These are phyloP conservation scores for Tylopilus plumbeoviolaceoides DNA, from an alignment of 768 basidiomycete species.

Conservation along the genomic window DNA sequence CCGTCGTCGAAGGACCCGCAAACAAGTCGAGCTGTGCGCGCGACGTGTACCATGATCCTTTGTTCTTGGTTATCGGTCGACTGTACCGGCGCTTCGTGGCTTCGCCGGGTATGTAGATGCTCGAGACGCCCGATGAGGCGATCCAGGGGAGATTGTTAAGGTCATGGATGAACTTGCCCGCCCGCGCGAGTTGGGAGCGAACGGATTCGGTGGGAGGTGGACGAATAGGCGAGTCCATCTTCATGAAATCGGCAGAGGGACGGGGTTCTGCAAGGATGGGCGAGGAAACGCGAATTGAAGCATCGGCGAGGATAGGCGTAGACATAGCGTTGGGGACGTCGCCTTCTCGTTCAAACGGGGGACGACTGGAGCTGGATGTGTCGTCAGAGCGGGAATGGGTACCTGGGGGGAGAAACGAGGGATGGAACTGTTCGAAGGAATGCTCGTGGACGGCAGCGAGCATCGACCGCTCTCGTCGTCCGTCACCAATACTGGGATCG, in stretches of 20 bases:
- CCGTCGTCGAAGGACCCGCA: constrained; percentile 31
- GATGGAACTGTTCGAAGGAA: constrained; percentile 17
- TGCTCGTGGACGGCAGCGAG: constrained; percentile 25
- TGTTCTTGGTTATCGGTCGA: constrained; percentile 23
- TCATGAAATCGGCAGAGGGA: constrained; percentile 44
- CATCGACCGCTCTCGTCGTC: constrained; percentile 23
- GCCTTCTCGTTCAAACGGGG: constrained; percentile 18
- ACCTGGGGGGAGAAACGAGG: constrained; percentile 11
- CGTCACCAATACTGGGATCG: constrained; percentile 18
- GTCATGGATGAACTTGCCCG: constrained; percentile 35
- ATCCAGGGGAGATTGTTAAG: constrained; percentile 47
- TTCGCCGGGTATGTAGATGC: constrained; percentile 44
- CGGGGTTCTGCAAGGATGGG: constrained; percentile 40
- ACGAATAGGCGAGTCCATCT: constrained; percentile 44
- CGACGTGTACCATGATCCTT: constrained; percentile 27
- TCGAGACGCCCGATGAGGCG: constrained; percentile 41
- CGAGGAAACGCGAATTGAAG: constrained; percentile 27
- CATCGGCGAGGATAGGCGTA: constrained; percentile 25
- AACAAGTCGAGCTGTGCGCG: constrained; percentile 29
- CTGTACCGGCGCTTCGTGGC: constrained; percentile 28
- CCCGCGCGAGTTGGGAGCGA: constrained; percentile 34
- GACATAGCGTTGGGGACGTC: constrained; percentile 29
- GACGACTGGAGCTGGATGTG: constrained; percentile 23
- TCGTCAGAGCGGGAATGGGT: constrained; percentile 19
- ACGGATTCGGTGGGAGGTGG: constrained; percentile 34